These are phyloP conservation scores for Macrophomina phaseolina DNA, from an alignment of 2,329 filamentous ascomycete species.

Conservation along the genomic window DNA sequence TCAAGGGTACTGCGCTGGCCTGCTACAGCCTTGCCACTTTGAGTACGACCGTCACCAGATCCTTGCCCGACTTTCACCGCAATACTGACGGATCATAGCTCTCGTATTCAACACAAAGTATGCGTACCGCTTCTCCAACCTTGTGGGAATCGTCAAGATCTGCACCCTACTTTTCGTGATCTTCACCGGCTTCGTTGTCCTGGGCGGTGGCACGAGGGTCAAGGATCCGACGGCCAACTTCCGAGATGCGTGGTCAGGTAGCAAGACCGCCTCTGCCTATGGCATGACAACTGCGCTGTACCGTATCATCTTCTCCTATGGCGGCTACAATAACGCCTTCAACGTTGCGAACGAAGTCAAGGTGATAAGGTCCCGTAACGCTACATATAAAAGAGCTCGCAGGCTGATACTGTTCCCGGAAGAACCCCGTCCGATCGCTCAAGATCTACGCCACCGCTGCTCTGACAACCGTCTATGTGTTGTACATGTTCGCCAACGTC, in stretches of 20 bases:
- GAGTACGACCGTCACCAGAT: slow-evolving; percentile 46
- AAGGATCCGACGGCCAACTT: slow-evolving; percentile 37
- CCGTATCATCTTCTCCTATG: slow-evolving; percentile 72
- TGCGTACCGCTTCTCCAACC: slow-evolving; percentile 58
- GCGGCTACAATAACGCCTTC: slow-evolving; percentile 66
- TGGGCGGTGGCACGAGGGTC: slow-evolving; percentile 37
- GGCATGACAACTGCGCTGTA: slow-evolving; percentile 64
- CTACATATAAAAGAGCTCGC: background rate
- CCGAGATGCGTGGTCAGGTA: slow-evolving; percentile 36
- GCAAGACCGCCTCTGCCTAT: slow-evolving; percentile 48
- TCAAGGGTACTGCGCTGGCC: slow-evolving; percentile 70
- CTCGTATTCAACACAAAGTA: slow-evolving; percentile 63
- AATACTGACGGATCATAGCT: slow-evolving; percentile 35
- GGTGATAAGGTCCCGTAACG: slow-evolving; percentile 34
- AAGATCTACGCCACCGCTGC: slow-evolving; percentile 66
- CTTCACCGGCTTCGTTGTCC: slow-evolving; percentile 39
- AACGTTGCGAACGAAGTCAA: slow-evolving; percentile 74
- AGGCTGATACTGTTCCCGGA: slow-evolving; percentile 33
- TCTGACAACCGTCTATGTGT: slow-evolving; percentile 64
- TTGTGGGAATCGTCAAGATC: slow-evolving; percentile 49
- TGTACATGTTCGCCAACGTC: slow-evolving; percentile 71
- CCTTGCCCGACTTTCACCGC: too few species aligned
- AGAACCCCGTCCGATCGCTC: slow-evolving; percentile 69
- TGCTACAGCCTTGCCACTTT: slow-evolving; percentile 65
- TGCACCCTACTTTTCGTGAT: slow-evolving; percentile 46